phyloP scores from a whole-genome alignment of 352 stramenopile species.

The Lagenidium giganteum region DNA sequence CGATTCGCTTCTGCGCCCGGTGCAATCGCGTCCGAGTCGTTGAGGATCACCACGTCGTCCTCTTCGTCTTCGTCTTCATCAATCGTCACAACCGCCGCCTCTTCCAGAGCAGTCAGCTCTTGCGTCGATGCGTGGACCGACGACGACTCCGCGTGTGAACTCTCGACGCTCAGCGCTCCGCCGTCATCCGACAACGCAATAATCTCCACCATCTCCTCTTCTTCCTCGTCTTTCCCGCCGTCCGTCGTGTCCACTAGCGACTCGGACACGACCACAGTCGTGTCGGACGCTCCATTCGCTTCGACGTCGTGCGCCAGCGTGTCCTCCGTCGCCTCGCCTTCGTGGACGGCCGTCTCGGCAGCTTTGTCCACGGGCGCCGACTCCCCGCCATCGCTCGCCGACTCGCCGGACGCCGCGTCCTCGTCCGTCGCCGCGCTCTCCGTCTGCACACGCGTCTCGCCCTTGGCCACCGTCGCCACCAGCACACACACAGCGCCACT shows the following conservation, averaged over 20 bases:
- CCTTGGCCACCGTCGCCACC: constrained; percentile 1
- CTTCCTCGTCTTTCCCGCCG: neutral
- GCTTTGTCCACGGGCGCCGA: too few species aligned
- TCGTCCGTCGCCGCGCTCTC: neutral
- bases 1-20: neutral
- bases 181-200: neutral
- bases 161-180: neutral
- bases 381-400: too few species aligned
- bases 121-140: neutral
- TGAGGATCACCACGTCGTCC: constrained; percentile 2
- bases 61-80: constrained; percentile 4
- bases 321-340: neutral
- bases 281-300: neutral
- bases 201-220: constrained; percentile 1
- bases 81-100: neutral
- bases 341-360: too few species aligned
- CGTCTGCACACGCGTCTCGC: neutral
- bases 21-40: constrained; percentile 9
- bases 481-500: neutral
- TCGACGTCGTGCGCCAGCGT: neutral
- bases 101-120: neutral
- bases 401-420: neutral
- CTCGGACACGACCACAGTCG: neutral
- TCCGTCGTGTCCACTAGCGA: neutral
- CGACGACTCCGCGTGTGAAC: neutral